Base-by-base conservation (phyloP, 805 yeast species). In the Vanderwaltozyma verrucispora region DNA sequence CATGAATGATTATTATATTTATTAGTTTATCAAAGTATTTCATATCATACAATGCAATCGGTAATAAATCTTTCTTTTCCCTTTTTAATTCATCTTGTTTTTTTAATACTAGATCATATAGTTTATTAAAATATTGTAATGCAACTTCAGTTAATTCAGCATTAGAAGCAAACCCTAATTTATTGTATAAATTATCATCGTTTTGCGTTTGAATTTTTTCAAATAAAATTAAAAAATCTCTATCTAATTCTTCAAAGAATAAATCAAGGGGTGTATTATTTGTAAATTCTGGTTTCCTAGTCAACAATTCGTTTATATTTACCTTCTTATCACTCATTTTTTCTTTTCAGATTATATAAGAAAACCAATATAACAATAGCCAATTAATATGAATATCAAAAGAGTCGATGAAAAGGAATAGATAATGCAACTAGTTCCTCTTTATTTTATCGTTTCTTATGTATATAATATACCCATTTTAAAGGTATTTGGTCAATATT, bases 11-110 rank as follows among this genome's bases (percentile, higher is more conserved):
- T 2, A 88, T 64, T 10, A 80, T 40, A 44, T 78, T 80, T 15
- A 81, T 56, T 31, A 89, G 52, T 17, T 68, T 71, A 26, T 81
- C 79, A 39, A 92, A 72, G 4, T 74, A 70, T 53, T 77, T 81
- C 70, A 89, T 77, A 54, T 92, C 97, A 49, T 85, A 87, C 9
- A 89, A 65, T 0, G 96, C 84, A 13, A 89, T 78, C 8, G 80
- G 65, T 10, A 82, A 44, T 31, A 65, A 40, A 19, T 51, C 42
- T 24, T 45, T 50, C 6, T 49, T 54, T 3, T 37, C 26, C 17
- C 32, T 29, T 33, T 32, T 19, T 13, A 35, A 33, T 24, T 37
- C 5, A 34, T 14, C 9, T 27, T 52, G 47, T 27, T 38, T 40
- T 5, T 39, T 33, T 15, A 30, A 10, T 1, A 48, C 40, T 18